These are phyloP conservation scores for Pythium pyrilobum DNA, from an alignment of 352 stramenopile genomes.

Conservation along the genomic window DNA sequence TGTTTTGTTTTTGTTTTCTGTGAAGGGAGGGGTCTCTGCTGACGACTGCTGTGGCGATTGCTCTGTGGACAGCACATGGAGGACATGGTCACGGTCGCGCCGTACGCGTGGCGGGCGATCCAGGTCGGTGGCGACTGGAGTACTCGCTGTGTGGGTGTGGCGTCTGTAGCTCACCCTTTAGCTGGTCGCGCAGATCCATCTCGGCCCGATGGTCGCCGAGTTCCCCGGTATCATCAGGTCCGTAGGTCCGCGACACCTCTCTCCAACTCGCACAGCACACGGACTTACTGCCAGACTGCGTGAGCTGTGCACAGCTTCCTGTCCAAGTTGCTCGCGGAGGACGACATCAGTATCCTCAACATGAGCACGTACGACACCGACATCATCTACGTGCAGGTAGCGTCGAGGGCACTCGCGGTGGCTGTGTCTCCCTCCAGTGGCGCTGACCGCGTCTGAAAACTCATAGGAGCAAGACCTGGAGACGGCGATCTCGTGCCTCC, in stretches of 20 bases:
- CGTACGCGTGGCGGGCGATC: constrained; percentile 74
- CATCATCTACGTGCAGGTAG: constrained; percentile 80
- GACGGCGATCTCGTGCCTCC: constrained; percentile 62
- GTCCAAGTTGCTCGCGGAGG: constrained; percentile 74
- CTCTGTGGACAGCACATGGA: constrained; percentile 38
- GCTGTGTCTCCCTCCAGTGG: no score
- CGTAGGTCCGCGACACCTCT: no score
- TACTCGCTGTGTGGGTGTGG: no score
- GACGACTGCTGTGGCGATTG: neutral
- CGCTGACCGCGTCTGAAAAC: no score
- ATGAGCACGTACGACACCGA: constrained; percentile 89
- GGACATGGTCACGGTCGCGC: constrained; percentile 60
- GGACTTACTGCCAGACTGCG: no score
- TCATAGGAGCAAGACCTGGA: constrained; percentile 59
- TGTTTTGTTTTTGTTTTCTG: constrained; percentile 1
- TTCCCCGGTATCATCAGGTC: constrained; percentile 76
- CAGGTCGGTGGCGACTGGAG: no score
- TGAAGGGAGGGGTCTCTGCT: neutral
- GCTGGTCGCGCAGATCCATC: constrained; percentile 67
- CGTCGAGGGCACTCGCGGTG: neutral
- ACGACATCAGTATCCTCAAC: constrained; percentile 88
- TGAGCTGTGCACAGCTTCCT: constrained; percentile 39
- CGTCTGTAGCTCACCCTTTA: no score
- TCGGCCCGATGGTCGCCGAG: constrained; percentile 81
- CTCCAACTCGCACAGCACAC: no score